phyloP scores from a whole-genome alignment of 2,329 filamentous ascomycete genomes.

The Orbilia quercus region DNA sequence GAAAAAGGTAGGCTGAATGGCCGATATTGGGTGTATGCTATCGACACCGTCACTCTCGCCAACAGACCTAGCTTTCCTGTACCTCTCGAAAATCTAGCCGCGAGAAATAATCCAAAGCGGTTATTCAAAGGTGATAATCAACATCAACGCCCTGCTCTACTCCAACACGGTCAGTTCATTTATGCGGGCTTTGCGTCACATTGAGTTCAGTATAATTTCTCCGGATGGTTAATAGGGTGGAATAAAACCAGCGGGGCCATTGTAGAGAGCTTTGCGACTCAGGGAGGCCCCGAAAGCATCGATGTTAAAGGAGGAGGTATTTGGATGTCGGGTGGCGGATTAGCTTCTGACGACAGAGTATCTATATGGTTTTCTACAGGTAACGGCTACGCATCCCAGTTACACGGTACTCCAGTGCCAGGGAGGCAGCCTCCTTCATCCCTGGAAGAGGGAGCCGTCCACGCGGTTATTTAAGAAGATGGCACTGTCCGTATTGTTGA shows the following conservation, averaged over 20 bases:
- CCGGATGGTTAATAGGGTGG: slow-evolving; percentile 67
- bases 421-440: slow-evolving; percentile 66
- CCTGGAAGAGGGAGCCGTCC: slow-evolving; percentile 67
- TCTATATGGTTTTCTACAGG: slow-evolving; percentile 67
- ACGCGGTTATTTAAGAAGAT: slow-evolving; percentile 66
- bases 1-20: slow-evolving; percentile 65
- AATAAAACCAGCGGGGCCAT: slow-evolving; percentile 65
- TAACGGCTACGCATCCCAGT: slow-evolving; percentile 67
- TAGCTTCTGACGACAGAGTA: slow-evolving; percentile 65
- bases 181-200: slow-evolving; percentile 68
- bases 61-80: slow-evolving; percentile 65
- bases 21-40: slow-evolving; percentile 66
- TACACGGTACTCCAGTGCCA: slow-evolving; percentile 64
- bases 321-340: slow-evolving; percentile 68
- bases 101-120: slow-evolving; percentile 65
- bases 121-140: slow-evolving; percentile 67
- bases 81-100: slow-evolving; percentile 64
- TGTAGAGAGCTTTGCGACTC: slow-evolving; percentile 65
- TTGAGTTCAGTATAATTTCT: slow-evolving; percentile 68
- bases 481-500: slow-evolving; percentile 65
- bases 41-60: slow-evolving; percentile 65
- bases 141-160: slow-evolving; percentile 65
- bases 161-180: slow-evolving; percentile 66
- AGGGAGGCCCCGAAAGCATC: slow-evolving; percentile 64
- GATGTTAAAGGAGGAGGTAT: slow-evolving; percentile 64